Base-by-base conservation (phyloP, 2,329 filamentous ascomycete genomes). In the Apiospora marii region DNA sequence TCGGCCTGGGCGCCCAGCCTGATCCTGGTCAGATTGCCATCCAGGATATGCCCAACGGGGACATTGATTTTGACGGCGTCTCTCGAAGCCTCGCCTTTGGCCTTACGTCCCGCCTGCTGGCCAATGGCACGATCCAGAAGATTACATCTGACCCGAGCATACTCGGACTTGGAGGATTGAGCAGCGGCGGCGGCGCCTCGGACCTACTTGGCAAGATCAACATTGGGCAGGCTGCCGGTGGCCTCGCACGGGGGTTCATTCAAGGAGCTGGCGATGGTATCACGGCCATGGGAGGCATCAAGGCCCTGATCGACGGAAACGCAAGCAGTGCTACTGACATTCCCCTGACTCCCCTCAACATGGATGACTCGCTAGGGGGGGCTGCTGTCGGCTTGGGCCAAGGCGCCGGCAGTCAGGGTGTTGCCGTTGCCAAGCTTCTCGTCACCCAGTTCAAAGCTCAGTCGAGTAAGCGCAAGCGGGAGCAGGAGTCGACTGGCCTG, bases 331-430 rank as follows among this genome's bases (percentile, higher is more conserved):
- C 78, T 0, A 44, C 70, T 1, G 72, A 22, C 6, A n/a, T 78
- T 34, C 72, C 76, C 1, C 76, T 80, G 13, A 76, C 75, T 30
- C 79, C 76, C 27, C 72, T 82, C 7, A 70, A 72, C 4, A 83
- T 82, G 43, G 76, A 84, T 71, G 82, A 84, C 72, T 79, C 80
- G 1, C 73, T 83, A 24, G 78, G 77, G 22, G 82, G 82, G 16
- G 81, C 79, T 14, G 80, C 81, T 0, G 77, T 77, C 24, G 82
- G 82, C 0, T 80, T 84, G 41, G 82, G 81, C 10, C 78, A 78
- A 27, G 82, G 82, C 0, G 75, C 83, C 4, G 81, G 81, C 0
- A 79, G 78, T 3, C 79, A 82, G 46, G 81, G 79, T 7, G 78
- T 82, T 1, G 70, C 81, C 16, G 75, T 82, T 3, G 76, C 76